These are phyloP conservation scores for Claviceps humidiphila DNA, from an alignment of 2,329 filamentous ascomycete species.

Conservation along the genomic window DNA sequence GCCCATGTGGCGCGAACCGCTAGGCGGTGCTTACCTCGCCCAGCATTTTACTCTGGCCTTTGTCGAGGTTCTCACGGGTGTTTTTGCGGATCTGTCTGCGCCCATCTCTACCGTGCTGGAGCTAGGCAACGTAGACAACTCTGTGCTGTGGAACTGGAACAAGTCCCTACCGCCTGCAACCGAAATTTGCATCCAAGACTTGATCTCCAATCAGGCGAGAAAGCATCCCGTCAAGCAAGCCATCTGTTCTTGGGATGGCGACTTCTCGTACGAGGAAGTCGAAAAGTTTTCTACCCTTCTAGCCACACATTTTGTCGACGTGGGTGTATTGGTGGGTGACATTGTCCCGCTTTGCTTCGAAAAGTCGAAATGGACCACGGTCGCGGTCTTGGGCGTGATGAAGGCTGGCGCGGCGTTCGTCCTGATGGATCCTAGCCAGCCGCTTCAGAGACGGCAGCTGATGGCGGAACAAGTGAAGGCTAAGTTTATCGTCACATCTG, in stretches of 20 bases:
- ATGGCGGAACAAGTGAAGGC: slow-evolving; percentile 1
- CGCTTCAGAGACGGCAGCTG: background rate
- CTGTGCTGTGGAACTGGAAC: slow-evolving; percentile 1
- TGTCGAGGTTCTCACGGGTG: background rate
- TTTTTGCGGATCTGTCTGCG: background rate
- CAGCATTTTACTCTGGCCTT: background rate
- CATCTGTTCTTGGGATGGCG: slow-evolving; percentile 22
- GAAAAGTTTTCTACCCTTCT: background rate
- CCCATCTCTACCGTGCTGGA: background rate
- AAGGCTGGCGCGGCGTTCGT: background rate
- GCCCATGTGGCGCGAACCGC: slow-evolving; percentile 2
- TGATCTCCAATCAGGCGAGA: background rate
- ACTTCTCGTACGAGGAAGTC: background rate
- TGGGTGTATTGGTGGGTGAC: background rate
- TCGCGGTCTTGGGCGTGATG: background rate
- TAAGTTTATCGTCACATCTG: background rate
- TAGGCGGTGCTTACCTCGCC: background rate
- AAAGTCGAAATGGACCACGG: slow-evolving; percentile 1
- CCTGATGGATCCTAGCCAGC: slow-evolving; percentile 1
- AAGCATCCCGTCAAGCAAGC: slow-evolving; percentile 2
- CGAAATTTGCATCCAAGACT: background rate
- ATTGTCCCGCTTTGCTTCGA: slow-evolving; percentile 1
- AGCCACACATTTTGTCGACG: background rate
- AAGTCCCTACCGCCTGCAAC: background rate
- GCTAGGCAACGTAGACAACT: background rate